These are phyloP conservation scores for Schizopora paradoxa DNA, from an alignment of 1,284 basidiomycete species.

Conservation along the genomic window DNA sequence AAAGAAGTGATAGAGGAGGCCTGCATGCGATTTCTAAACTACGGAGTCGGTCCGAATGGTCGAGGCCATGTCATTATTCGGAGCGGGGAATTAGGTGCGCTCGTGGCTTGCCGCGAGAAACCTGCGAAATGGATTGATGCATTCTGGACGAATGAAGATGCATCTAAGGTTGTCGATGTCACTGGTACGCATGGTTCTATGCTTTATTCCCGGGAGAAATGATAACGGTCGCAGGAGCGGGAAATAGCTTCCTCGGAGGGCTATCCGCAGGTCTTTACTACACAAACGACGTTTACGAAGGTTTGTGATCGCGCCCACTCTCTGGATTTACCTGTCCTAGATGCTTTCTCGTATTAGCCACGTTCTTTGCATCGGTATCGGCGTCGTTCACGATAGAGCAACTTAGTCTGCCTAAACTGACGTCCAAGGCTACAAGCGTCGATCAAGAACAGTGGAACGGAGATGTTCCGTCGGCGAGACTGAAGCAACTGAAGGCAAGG, in stretches of 20 bases:
- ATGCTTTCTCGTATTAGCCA: slow-evolving; percentile 39
- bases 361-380: slow-evolving; percentile 69
- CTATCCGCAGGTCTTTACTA: slow-evolving; percentile 68
- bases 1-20: slow-evolving; percentile 55
- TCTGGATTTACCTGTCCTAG: slow-evolving; percentile 1
- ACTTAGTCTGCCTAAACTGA: slow-evolving; percentile 57
- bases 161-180: slow-evolving; percentile 67
- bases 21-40: slow-evolving; percentile 48
- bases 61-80: slow-evolving; percentile 67
- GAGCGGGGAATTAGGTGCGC: slow-evolving; percentile 74
- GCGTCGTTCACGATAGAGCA: slow-evolving; percentile 86
- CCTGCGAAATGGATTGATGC: slow-evolving; percentile 70
- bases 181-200: slow-evolving; percentile 52
- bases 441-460: slow-evolving; percentile 61
- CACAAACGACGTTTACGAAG: slow-evolving; percentile 54
- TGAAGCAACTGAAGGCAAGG: slow-evolving; percentile 42
- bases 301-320: slow-evolving; percentile 34
- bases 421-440: slow-evolving; percentile 22
- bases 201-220: slow-evolving; percentile 1
- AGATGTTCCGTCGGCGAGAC: slow-evolving; percentile 50
- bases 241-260: slow-evolving; percentile 85
- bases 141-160: slow-evolving; percentile 54
- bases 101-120: slow-evolving; percentile 42
- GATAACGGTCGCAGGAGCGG: slow-evolving; percentile 53
- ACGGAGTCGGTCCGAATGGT: slow-evolving; percentile 47